A percentile compares a stretch with the other conserved stretches of the same genome.
Evolutionary conservation across 768 basidiomycete species (phyloP).

Genomic region (Mycena vitilis): DNA sequence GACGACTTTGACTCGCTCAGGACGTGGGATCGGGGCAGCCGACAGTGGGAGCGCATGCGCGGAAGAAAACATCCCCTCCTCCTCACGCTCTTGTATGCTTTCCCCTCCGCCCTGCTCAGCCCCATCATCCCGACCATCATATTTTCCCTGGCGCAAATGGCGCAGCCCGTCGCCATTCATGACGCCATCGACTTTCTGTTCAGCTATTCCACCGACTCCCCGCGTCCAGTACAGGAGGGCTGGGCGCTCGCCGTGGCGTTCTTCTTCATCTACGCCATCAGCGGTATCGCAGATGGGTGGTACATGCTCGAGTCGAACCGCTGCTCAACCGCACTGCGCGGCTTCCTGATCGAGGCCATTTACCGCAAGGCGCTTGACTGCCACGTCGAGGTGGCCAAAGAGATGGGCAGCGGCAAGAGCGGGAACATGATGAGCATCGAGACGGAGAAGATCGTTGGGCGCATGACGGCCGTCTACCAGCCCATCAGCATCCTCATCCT

Average conservation of each 20-base stretch:
- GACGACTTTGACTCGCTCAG: constrained; percentile 24
- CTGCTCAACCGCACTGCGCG: constrained; percentile 17
- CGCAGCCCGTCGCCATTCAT: constrained; percentile 17
- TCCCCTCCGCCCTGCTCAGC: constrained; percentile 4
- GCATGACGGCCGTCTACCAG: constrained; percentile 22
- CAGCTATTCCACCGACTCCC: constrained; percentile 10
- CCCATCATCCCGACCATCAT: background rate
- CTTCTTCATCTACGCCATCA: constrained; percentile 15
- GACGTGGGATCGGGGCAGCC: constrained; percentile 20
- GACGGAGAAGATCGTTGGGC: constrained; percentile 22
- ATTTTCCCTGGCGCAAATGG: constrained; percentile 19
- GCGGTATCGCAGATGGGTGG: constrained; percentile 25
- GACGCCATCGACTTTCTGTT: constrained; percentile 11
- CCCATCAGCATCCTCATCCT: constrained; percentile 20
- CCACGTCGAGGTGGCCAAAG: constrained; percentile 28
- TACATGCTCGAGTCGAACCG: constrained; percentile 26
- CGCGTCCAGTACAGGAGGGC: constrained; percentile 12
- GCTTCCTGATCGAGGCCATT: constrained; percentile 21
- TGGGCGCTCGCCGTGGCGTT: constrained; percentile 22
- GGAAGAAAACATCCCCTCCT: constrained; percentile 12
- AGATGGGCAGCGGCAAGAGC: constrained; percentile 15
- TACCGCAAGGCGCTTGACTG: constrained; percentile 21
- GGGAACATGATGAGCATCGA: constrained; percentile 23
- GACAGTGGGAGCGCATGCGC: constrained; percentile 12
- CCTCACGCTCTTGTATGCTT: constrained; percentile 12